Conservation (phyloP, 2,329 filamentous ascomycete genomes). For the Venturia asperata region DNA sequence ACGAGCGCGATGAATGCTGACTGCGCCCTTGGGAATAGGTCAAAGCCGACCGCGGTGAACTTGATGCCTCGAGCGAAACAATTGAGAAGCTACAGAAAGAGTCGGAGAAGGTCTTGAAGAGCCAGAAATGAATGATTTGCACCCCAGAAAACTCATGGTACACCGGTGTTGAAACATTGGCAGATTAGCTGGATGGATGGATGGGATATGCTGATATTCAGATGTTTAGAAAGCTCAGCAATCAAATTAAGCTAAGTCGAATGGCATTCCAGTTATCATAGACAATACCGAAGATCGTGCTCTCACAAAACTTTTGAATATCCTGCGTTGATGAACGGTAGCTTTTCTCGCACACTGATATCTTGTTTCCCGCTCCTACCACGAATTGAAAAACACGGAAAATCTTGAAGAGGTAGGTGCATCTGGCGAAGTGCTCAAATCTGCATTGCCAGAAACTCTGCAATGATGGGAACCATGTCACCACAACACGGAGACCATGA, state of each 20-base stretch:
- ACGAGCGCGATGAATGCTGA: conserved; percentile 10
- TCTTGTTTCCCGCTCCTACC: not conserved
- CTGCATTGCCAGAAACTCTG: not conserved
- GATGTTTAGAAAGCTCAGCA: not conserved
- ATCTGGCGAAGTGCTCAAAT: not conserved
- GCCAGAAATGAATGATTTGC: conserved; percentile 24
- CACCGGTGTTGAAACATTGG: not conserved
- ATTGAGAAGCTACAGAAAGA: conserved; percentile 50
- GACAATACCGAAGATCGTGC: not conserved
- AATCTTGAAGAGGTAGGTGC: not conserved
- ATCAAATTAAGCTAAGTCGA: not conserved
- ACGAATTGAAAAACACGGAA: not conserved
- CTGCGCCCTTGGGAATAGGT: conserved; percentile 25
- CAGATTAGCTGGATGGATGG: not conserved
- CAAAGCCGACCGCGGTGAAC: conserved; percentile 54
- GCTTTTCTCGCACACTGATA: not conserved
- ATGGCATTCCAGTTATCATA: not conserved
- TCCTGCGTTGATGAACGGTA: not conserved
- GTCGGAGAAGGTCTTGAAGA: conserved; percentile 49
- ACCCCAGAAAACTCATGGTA: not conserved
- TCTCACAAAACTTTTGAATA: not conserved
- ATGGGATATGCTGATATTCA: not conserved
- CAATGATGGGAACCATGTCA: not conserved
- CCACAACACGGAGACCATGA: not conserved
- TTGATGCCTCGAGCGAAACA: conserved; percentile 37